Conservation (phyloP, 139 green algal genomes). For the Tetraselmis chui region DNA sequence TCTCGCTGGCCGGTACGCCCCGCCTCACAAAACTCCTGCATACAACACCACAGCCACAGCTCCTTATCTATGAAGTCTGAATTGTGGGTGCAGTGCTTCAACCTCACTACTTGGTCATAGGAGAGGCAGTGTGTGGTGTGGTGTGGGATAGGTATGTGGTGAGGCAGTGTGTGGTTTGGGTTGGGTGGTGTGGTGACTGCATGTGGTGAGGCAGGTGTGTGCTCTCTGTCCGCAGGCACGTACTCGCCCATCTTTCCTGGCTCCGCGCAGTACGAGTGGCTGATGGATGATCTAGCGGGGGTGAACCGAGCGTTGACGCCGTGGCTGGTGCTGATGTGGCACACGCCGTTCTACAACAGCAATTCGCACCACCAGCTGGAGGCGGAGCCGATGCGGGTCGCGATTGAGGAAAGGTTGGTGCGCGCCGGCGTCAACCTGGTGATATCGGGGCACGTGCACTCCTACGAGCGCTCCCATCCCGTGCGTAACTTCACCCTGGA, state of each 20-base stretch:
- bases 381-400: conserved; percentile 29
- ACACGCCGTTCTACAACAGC: conserved; percentile 29
- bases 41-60: no score
- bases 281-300: conserved; percentile 12
- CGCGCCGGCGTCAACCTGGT: conserved; percentile 23
- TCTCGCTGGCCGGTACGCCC: neutral
- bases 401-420: conserved; percentile 27
- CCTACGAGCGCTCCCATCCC: conserved; percentile 27
- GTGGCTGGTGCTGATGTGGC: conserved; percentile 26
- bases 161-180: no score
- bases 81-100: no score
- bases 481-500: conserved; percentile 12
- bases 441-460: conserved; percentile 36
- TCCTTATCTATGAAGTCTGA: no score
- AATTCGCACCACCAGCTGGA: conserved; percentile 32
- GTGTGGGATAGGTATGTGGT: no score
- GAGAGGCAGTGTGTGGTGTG: no score
- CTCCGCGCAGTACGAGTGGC: conserved; percentile 22
- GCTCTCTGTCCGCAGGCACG: neutral
- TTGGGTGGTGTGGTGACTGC: no score
- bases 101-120: no score
- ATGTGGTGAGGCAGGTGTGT: no score
- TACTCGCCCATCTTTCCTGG: neutral
- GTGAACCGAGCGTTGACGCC: conserved; percentile 20
- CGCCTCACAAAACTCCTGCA: no score